Percentiles rank a stretch among this genome's conserved stretches.
phyloP scores from a whole-genome alignment of 2,329 filamentous ascomycete species.

The Colletotrichum musicola region DNA sequence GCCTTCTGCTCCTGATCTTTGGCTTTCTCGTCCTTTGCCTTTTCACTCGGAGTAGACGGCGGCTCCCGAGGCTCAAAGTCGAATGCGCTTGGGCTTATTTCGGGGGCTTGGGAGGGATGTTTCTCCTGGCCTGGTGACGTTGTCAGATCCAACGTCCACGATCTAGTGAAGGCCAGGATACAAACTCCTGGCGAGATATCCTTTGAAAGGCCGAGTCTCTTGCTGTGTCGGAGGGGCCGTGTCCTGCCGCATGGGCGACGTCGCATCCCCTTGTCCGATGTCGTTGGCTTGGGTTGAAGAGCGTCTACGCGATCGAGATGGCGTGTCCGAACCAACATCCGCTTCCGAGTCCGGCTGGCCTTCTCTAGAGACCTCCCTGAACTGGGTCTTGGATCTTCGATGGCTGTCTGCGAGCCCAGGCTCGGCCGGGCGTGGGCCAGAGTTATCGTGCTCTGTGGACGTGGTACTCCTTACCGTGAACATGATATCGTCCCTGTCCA shows the following conservation, averaged over 20 bases:
- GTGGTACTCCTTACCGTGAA: too few species aligned
- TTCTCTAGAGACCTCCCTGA: neutral
- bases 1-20: conserved; percentile 47
- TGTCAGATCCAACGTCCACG: neutral
- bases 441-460: too few species aligned
- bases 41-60: conserved; percentile 41
- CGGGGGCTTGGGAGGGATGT: neutral
- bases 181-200: neutral
- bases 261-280: too few species aligned
- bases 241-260: too few species aligned
- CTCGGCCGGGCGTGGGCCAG: too few species aligned
- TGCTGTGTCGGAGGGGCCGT: too few species aligned
- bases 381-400: conserved; percentile 30
- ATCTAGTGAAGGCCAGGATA: neutral
- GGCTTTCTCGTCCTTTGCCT: conserved; percentile 48
- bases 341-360: neutral
- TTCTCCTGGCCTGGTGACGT: neutral
- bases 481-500: too few species aligned
- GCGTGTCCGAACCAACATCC: neutral
- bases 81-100: neutral
- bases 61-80: neutral
- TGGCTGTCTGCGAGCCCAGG: neutral
- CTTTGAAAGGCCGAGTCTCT: too few species aligned
- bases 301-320: neutral
- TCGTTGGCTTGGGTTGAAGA: conserved; percentile 17